A percentile compares a stretch with the other conserved stretches of the same genome.
phyloP scores from a whole-genome alignment of 202 grass and related monocot genomes.

The Setaria viridis region DNA sequence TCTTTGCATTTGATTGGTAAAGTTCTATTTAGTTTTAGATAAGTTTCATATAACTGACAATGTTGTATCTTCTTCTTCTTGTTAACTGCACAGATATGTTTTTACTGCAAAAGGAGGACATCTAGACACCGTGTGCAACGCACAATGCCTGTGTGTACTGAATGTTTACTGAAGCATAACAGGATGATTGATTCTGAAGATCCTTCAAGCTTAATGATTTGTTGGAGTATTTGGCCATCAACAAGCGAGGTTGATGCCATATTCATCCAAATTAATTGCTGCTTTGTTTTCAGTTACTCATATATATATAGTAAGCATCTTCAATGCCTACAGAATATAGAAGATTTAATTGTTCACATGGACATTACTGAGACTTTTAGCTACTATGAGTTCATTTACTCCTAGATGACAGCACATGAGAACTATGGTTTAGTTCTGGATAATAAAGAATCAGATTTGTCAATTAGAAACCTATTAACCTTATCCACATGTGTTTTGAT shows the following conservation, averaged over 20 bases:
- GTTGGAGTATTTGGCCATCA: constrained; percentile 54
- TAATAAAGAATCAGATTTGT: constrained; percentile 10
- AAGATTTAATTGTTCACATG: background rate
- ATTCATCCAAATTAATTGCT: constrained; percentile 34
- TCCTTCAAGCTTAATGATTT: constrained; percentile 45
- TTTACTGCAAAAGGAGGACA: constrained; percentile 52
- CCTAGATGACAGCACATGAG: constrained; percentile 10
- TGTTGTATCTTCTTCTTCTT: constrained; percentile 10
- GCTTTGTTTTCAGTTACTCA: constrained; percentile 27
- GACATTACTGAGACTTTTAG: constrained; percentile 13
- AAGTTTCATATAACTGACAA: constrained; percentile 19
- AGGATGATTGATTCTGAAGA: constrained; percentile 31
- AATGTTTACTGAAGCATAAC: constrained; percentile 36
- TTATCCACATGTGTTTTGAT: constrained; percentile 4
- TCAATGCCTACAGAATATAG: constrained; percentile 12
- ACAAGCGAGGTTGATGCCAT: constrained; percentile 47
- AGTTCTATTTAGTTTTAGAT: background rate
- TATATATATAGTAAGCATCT: background rate
- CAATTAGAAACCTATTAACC: constrained; percentile 8
- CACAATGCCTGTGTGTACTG: constrained; percentile 43
- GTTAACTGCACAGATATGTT: constrained; percentile 52
- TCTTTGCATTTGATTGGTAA: constrained; percentile 19
- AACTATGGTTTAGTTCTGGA: constrained; percentile 27
- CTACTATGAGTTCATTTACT: constrained; percentile 11
- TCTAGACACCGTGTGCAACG: constrained; percentile 16